Conservation (phyloP, 331 rosid genomes). For the Rosa hybrid region DNA sequence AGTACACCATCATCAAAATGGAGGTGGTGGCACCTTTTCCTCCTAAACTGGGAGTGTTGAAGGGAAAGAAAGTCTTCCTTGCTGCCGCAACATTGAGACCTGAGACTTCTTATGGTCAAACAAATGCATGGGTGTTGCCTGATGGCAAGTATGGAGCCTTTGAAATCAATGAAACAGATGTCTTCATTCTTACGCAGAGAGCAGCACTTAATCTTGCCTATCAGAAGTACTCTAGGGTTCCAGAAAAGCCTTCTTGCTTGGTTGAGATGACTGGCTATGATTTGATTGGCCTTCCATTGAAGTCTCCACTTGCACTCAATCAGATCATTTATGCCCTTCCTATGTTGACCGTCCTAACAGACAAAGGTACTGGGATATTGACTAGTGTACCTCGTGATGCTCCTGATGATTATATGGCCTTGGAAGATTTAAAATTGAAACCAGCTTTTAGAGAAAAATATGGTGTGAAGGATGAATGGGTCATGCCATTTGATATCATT, state of each 20-base stretch:
- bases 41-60: slow-evolving; percentile 53
- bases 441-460: slow-evolving; percentile 73
- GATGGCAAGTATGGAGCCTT: slow-evolving; percentile 92
- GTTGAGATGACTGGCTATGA: slow-evolving; percentile 72
- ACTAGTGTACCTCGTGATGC: slow-evolving; percentile 95
- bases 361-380: slow-evolving; percentile 86
- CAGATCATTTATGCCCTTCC: slow-evolving; percentile 78
- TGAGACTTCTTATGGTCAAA: slow-evolving; percentile 96
- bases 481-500: slow-evolving; percentile 73
- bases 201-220: slow-evolving; percentile 92
- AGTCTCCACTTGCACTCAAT: slow-evolving; percentile 74
- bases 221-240: slow-evolving; percentile 65
- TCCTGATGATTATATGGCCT: slow-evolving; percentile 91
- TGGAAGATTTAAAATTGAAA: slow-evolving; percentile 80
- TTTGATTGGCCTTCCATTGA: slow-evolving; percentile 86
- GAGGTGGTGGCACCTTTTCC: slow-evolving; percentile 67
- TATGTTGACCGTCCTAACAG: slow-evolving; percentile 82
- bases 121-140: slow-evolving; percentile 92
- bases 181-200: slow-evolving; percentile 57
- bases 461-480: slow-evolving; percentile 89
- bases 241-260: slow-evolving; percentile 71
- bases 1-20: slow-evolving; percentile 87
- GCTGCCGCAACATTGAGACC: slow-evolving; percentile 93
- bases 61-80: slow-evolving; percentile 72
- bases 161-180: slow-evolving; percentile 78